Evolutionary conservation across 2,329 filamentous ascomycete species (phyloP).

Genomic region (Parastagonospora avenae): DNA sequence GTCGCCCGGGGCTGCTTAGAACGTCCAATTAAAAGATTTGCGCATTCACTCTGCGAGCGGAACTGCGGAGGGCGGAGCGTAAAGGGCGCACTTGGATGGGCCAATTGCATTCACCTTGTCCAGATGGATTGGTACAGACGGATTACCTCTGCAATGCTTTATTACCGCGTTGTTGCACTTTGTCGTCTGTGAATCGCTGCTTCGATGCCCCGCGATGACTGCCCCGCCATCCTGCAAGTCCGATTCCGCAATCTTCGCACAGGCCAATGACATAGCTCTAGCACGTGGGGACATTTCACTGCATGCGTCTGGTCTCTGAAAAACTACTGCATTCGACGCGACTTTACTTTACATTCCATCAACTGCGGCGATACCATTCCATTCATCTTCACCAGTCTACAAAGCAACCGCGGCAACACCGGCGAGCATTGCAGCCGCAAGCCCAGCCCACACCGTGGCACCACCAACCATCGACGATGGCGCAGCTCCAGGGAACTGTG

Average conservation of each 20-base stretch:
- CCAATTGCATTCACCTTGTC: constrained; percentile 4
- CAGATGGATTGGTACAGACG: no score
- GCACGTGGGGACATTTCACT: not conserved
- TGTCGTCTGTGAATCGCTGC: not conserved
- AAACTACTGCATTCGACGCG: no score
- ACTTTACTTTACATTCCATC: no score
- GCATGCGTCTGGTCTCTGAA: not conserved
- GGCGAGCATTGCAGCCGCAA: constrained; percentile 21
- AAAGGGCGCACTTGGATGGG: not conserved
- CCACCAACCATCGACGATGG: constrained; percentile 10
- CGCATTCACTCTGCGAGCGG: constrained; percentile 7
- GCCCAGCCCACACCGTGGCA: constrained; percentile 16
- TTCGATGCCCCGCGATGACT: constrained; percentile 6
- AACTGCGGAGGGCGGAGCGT: not conserved
- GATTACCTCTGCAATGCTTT: no score
- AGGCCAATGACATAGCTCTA: constrained; percentile 15
- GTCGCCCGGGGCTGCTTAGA: not conserved
- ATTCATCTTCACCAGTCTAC: constrained; percentile 4
- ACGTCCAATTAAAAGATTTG: constrained; percentile 32
- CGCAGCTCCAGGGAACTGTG: constrained; percentile 20
- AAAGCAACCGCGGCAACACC: constrained; percentile 26
- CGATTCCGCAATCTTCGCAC: constrained; percentile 21
- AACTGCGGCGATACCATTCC: not conserved
- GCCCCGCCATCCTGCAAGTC: constrained; percentile 19
- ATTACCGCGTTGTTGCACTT: no score